These are phyloP conservation scores for Alternaria dauci DNA, from an alignment of 2,329 filamentous ascomycete species.

Conservation along the genomic window DNA sequence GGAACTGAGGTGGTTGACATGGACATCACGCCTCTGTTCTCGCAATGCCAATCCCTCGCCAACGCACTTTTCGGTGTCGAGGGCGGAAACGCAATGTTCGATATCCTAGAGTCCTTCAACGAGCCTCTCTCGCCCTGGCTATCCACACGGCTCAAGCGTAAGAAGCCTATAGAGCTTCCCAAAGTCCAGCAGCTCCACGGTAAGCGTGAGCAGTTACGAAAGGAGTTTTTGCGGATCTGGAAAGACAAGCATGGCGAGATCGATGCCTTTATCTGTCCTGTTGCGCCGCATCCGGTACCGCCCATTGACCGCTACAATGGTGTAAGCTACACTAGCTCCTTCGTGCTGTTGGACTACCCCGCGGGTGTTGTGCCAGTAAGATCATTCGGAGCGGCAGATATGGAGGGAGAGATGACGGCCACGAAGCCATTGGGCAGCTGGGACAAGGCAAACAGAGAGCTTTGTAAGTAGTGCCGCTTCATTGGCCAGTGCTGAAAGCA, in stretches of 20 bases:
- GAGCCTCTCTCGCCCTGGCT: conserved; percentile 70
- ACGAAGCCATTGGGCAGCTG: conserved; percentile 60
- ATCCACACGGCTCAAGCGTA: conserved; percentile 59
- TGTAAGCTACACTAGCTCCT: conserved; percentile 68
- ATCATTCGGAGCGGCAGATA: conserved; percentile 58
- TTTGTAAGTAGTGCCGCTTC: conserved; percentile 57
- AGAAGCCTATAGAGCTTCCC: conserved; percentile 57
- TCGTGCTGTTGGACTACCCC: conserved; percentile 70
- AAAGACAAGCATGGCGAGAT: conserved; percentile 55
- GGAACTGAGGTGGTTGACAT: conserved; percentile 68
- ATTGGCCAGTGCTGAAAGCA: not conserved
- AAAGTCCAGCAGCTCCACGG: conserved; percentile 63
- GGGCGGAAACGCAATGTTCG: conserved; percentile 64
- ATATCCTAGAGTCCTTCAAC: conserved; percentile 62
- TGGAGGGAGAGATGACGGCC: conserved; percentile 57
- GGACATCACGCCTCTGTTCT: conserved; percentile 61
- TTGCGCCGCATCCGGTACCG: conserved; percentile 70
- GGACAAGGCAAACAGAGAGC: conserved; percentile 67
- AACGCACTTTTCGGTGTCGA: conserved; percentile 68
- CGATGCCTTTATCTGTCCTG: conserved; percentile 70
- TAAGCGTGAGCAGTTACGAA: conserved; percentile 61
- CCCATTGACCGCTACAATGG: conserved; percentile 69
- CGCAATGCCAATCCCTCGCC: conserved; percentile 64
- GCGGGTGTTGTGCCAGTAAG: conserved; percentile 66
- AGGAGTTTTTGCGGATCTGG: conserved; percentile 67